Base-by-base conservation (phyloP, 306 rosid genomes). In the Sophora flavescens region DNA sequence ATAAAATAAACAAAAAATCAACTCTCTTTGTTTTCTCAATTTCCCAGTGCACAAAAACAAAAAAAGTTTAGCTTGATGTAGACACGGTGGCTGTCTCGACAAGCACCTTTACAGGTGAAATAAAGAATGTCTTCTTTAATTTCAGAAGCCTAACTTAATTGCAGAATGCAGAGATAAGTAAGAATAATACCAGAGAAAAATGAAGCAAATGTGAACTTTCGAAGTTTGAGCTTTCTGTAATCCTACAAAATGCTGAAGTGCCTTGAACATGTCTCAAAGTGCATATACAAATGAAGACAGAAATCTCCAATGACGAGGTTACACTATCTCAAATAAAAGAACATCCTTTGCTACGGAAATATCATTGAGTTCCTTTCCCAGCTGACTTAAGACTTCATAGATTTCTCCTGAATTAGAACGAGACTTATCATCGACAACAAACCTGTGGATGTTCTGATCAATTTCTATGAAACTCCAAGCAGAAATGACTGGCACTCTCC, bases 401-500 rank as follows among this genome's bases (percentile, higher is more conserved):
- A 85, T 77, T 48, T 76, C 79, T 64, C 72, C 52, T 2, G 81
- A 69, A 66, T 35, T 48, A 33, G 80, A 76, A 76, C 81, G 71
- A 77, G 76, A 70, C 68, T 75, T 84, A 47, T 80, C 83, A 58
- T 80, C 61, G 16, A 70, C 90, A 38, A 78, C 38, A 81, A 86
- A 89, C 64, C 83, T 81, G 75, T 87, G 87, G 14, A 86, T 65
- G 14, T 48, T 56, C n/a, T 30, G 84, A 73, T 76, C 79, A 61
- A 84, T 82, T 81, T 87, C 87, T 54, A 86, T 78, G 81, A 86
- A 90, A 78, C 92, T 84, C 80, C 82, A 89, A 75, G 70, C 88
- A 80, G 82, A 80, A 79, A 69, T 30, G 0, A 68, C 4, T 6
- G 8, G 8, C 39, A 87, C 89, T 15, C 78, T 63, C 47, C 85